Base-by-base conservation (phyloP, 768 basidiomycete genomes). In the Candolleomyces efflorescens region DNA sequence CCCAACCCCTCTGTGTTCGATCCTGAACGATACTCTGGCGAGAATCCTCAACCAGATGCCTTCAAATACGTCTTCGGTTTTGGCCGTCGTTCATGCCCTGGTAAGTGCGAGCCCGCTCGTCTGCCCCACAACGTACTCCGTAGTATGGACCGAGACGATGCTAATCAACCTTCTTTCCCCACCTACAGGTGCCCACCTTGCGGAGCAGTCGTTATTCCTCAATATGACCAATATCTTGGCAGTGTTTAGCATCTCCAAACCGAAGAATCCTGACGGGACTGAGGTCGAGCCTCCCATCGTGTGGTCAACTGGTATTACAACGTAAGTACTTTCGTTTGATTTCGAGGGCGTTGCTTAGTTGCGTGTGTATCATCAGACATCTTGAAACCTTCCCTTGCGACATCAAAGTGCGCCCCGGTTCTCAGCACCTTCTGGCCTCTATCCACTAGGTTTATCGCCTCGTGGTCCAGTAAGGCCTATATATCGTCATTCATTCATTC, bases 161-260 rank as follows among this genome's bases (percentile, higher is more conserved):
- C 32, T 32, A 32, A 32, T 32, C 32, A 32, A 5, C 32, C 13
- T 24, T 47, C 53, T 36, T 9, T 22, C 7, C 6, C 37, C n/a
- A 44, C 3, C 39, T 41, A 26, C 44, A 69, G 67, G 67, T 18
- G 60, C 61, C 17, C 69, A 73, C 56, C 52, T 78, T 3, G 75
- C 71, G 0, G 68, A 73, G 48, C 63, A 67, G 48, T 68, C 72
- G 0, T 32, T 76, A 48, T 78, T 76, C 63, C 59, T 76, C 20
- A 71, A 69, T 47, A 69, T 78, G 5, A 59, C 69, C 13, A 72
- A 67, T 32, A 67, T 76, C 27, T 64, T 78, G 12, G 65, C 77
- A 4, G 62, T 68, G 5, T 75, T 80, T 53, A 58, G 71, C n/a
- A 73, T 80, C 36, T 60, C 61, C 2, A 77, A 75, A 59, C 69